phyloP scores from a whole-genome alignment of 805 yeast genomes.

The Lipomyces japonicus region DNA sequence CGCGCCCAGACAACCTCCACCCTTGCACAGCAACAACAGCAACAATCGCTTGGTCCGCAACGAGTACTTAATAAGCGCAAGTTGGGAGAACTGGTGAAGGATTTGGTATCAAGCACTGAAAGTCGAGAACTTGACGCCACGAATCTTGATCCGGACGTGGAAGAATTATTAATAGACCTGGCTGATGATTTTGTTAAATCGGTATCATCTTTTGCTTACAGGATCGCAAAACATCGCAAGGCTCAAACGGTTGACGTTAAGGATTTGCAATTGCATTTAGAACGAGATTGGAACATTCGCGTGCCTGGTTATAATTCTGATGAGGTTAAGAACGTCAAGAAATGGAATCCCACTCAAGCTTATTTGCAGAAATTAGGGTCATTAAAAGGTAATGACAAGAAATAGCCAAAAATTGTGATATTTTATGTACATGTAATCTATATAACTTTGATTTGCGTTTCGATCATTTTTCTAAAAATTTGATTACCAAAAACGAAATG shows the following conservation, averaged over 20 bases:
- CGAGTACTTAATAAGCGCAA: slow-evolving; percentile 83
- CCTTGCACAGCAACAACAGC: no score
- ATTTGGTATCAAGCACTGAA: slow-evolving; percentile 44
- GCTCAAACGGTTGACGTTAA: slow-evolving; percentile 78
- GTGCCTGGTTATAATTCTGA: slow-evolving; percentile 90
- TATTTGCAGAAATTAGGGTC: slow-evolving; percentile 40
- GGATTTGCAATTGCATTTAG: slow-evolving; percentile 86
- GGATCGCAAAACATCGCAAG: slow-evolving; percentile 88
- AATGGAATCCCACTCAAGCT: slow-evolving; percentile 38
- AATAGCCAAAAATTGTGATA: background rate
- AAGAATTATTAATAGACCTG: slow-evolving; percentile 78
- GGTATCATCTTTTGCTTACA: slow-evolving; percentile 87
- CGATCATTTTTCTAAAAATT: background rate
- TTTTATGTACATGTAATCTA: background rate
- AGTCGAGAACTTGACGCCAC: slow-evolving; percentile 56
- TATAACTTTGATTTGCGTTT: background rate
- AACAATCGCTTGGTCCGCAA: background rate
- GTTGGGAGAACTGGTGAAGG: slow-evolving; percentile 73
- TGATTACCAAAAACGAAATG: no score
- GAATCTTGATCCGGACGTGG: slow-evolving; percentile 88
- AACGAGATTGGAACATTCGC: slow-evolving; percentile 87
- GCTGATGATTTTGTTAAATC: slow-evolving; percentile 92
- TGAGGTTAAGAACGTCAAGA: slow-evolving; percentile 59
- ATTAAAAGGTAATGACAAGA: no score
- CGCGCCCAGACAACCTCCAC: no score